Base-by-base conservation (phyloP, 768 basidiomycete species). In the Panaeolus cyanescens region DNA sequence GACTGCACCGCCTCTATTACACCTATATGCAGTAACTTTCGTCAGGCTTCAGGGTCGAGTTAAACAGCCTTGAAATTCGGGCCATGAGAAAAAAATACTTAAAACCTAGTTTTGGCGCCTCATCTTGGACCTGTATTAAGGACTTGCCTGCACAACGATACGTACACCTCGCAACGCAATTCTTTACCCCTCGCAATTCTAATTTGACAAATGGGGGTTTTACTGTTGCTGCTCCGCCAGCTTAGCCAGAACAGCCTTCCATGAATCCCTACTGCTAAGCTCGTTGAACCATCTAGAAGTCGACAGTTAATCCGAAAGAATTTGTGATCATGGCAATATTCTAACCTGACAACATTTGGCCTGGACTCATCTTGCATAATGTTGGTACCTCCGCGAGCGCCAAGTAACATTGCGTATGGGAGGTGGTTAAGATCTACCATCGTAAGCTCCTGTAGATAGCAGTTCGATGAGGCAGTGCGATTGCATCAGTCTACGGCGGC, bases 351-450 rank as follows among this genome's bases (percentile, higher is more conserved):
- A 8, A 85, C 77, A 60, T 83, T 83, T 17, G 82, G 79, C 58
- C 76, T 74, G 17, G 65, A 64, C 31, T 61, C 62, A 28, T 50
- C 45, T 15, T 50, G 22, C 42, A 83, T 59, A 9, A 78, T 67
- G 15, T 72, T 62, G 40, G 55, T 63, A 15, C 73, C 75, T 13
- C 10, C 45, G 5, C 45, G 45, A 7, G 70, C 70, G 1, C 28
- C 33, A 2, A 60, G 40, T 25, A 77, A 62, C 55, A 69, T 36
- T n/a, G 56, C 80, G 22, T 74, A 77, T 19, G 79, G 77, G n/a
- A 82, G 66, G 57, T 83, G 79, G 60, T 77, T 78, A 13, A 83
- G 65, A 58, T 83, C 82, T 1, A 77, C 80, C n/a, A 83, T 70
- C 4, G 80, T 80, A 0, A 80, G 2, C 33, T 64, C 68, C 81